Conservation (phyloP, 768 basidiomycete genomes). For the Phlegmacium glaucopus region DNA sequence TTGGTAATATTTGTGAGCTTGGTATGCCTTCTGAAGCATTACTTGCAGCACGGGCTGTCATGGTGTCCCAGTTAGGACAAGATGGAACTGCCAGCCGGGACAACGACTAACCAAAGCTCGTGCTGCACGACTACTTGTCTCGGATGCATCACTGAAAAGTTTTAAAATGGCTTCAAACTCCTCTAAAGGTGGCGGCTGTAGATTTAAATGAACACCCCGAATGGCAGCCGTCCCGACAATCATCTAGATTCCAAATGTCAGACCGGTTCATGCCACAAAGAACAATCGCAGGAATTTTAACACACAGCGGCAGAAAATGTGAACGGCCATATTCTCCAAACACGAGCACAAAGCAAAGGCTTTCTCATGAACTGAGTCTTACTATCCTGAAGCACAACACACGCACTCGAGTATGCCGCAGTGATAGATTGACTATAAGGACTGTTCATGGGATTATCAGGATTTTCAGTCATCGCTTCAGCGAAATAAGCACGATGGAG, state of each 20-base stretch:
- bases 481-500: conserved; percentile 58
- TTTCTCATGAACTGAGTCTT: conserved; percentile 38
- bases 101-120: conserved; percentile 39
- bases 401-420: conserved; percentile 50
- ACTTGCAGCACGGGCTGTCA: conserved; percentile 41
- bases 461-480: conserved; percentile 47
- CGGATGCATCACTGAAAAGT: conserved; percentile 42
- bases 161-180: conserved; percentile 45
- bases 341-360: conserved; percentile 43
- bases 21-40: conserved; percentile 40
- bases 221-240: conserved; percentile 55
- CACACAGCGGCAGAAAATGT: conserved; percentile 54
- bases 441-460: conserved; percentile 43
- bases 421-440: conserved; percentile 49
- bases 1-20: conserved; percentile 20
- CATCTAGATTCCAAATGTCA: conserved; percentile 47
- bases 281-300: conserved; percentile 36
- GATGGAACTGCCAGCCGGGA: background rate
- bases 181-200: conserved; percentile 43
- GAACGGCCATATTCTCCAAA: conserved; percentile 60
- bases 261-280: conserved; percentile 53
- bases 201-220: conserved; percentile 35
- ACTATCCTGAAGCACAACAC: conserved; percentile 39
- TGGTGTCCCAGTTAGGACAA: background rate
- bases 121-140: conserved; percentile 46